These are phyloP conservation scores for Neurospora sublineolata DNA, from an alignment of 495 filamentous ascomycete genomes.

Conservation along the genomic window DNA sequence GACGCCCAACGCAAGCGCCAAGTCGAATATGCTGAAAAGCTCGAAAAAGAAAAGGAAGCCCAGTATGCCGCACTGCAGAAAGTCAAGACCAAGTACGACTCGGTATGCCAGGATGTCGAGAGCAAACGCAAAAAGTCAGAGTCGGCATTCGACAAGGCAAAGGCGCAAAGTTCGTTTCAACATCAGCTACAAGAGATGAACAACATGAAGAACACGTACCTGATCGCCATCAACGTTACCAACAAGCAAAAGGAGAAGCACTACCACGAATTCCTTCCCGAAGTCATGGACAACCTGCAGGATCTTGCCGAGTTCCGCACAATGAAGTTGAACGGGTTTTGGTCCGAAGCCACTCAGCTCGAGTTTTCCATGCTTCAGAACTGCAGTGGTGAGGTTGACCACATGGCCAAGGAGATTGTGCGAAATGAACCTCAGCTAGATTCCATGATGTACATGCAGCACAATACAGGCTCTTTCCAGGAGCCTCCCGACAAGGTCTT, in stretches of 20 bases:
- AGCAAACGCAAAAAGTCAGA: slow-evolving; percentile 89
- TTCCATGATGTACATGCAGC: slow-evolving; percentile 91
- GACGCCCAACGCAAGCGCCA: slow-evolving; percentile 92
- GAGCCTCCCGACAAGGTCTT: slow-evolving; percentile 78
- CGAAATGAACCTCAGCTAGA: slow-evolving; percentile 82
- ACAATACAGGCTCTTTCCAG: slow-evolving; percentile 70
- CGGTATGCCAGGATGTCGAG: slow-evolving; percentile 86
- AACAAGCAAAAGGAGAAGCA: slow-evolving; percentile 96
- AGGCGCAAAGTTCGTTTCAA: slow-evolving; percentile 81
- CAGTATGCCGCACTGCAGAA: slow-evolving; percentile 82
- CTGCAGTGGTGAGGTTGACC: slow-evolving; percentile 56
- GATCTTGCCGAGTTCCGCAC: slow-evolving; percentile 84
- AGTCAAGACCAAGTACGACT: slow-evolving; percentile 85
- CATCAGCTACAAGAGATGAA: slow-evolving; percentile 88
- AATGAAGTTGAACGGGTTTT: slow-evolving; percentile 69
- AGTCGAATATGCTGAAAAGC: slow-evolving; percentile 71
- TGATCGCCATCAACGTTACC: slow-evolving; percentile 88
- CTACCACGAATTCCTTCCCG: slow-evolving; percentile 92
- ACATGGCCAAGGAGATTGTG: slow-evolving; percentile 68
- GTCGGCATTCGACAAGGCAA: slow-evolving; percentile 73
- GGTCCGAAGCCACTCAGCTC: slow-evolving; percentile 68
- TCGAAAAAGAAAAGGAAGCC: slow-evolving; percentile 78
- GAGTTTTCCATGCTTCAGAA: slow-evolving; percentile 61
- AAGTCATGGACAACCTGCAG: slow-evolving; percentile 81
- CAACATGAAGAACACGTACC: slow-evolving; percentile 95